Percentiles rank a stretch among this genome's conserved stretches.
Evolutionary conservation across 768 basidiomycete species (phyloP).

Genomic region (Fomitopsis pulvina): DNA sequence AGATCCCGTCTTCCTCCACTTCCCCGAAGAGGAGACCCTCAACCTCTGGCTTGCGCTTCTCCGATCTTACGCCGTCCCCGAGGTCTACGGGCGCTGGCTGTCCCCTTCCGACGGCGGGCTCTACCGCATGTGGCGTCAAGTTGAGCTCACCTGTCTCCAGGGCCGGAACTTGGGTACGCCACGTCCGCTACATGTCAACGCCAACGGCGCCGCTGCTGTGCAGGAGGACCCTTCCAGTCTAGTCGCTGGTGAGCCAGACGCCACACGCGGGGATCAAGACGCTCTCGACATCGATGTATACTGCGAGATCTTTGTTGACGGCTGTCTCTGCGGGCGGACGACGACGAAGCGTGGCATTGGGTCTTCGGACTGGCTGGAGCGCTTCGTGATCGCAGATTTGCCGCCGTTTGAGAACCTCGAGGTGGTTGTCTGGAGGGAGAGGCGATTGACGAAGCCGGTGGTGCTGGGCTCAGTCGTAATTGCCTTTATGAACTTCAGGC

Average conservation of each 20-base stretch:
- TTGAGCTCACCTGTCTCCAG: constrained; percentile 67
- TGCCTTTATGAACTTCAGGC: constrained; percentile 61
- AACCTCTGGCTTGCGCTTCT: constrained; percentile 77
- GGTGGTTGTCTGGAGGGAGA: constrained; percentile 64
- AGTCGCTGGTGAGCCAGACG: constrained; percentile 26
- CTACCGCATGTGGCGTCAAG: constrained; percentile 84
- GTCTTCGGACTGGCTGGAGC: constrained; percentile 79
- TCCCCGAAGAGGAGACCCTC: constrained; percentile 54
- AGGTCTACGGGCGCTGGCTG: constrained; percentile 62
- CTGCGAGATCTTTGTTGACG: constrained; percentile 74
- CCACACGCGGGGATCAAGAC: constrained; percentile 24
- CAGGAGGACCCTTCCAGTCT: constrained; percentile 12
- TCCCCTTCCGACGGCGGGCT: constrained; percentile 59
- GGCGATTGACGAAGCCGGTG: constrained; percentile 48
- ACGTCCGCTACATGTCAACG: constrained; percentile 26
- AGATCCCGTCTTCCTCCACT: constrained; percentile 72
- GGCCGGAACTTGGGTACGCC: constrained; percentile 64
- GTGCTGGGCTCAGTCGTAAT: constrained; percentile 59
- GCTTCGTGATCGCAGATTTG: constrained; percentile 64
- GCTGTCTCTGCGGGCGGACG: constrained; percentile 63
- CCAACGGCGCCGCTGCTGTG: constrained; percentile 5
- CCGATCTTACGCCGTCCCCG: constrained; percentile 74
- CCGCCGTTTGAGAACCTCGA: constrained; percentile 73
- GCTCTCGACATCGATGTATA: constrained; percentile 63
- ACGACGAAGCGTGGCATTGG: constrained; percentile 62